Percentiles rank a stretch among this genome's conserved stretches.
Evolutionary conservation across 23 red algal genomes (phyloP).

Genomic region (Gracilaria caudata): DNA sequence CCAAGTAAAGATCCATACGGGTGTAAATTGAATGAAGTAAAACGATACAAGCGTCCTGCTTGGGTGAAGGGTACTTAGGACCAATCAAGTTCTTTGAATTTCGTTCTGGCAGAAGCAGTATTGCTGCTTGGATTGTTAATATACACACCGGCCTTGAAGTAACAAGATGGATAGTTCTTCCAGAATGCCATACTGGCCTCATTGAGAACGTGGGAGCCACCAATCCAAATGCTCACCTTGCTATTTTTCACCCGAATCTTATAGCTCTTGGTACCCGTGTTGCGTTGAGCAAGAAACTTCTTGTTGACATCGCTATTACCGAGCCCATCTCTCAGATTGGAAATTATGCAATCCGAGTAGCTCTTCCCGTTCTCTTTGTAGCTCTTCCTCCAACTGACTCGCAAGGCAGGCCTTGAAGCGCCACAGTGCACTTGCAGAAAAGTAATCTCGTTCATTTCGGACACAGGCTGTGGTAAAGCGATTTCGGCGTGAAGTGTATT

Average conservation of each 20-base stretch:
- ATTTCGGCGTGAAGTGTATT: neutral
- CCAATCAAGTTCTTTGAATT: conserved; percentile 16
- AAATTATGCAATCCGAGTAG: neutral
- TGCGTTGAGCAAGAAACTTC: neutral
- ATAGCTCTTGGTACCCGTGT: neutral
- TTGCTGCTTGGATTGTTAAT: neutral
- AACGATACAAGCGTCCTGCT: no score
- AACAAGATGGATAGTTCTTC: neutral
- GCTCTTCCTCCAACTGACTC: conserved; percentile 22
- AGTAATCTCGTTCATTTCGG: conserved; percentile 10
- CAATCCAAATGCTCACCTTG: neutral
- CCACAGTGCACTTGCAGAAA: conserved; percentile 23
- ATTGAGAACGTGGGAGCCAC: neutral
- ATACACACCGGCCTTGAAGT: conserved; percentile 34
- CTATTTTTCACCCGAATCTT: neutral
- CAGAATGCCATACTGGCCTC: neutral
- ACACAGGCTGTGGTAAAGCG: neutral
- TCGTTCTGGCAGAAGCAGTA: neutral
- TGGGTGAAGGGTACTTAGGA: neutral
- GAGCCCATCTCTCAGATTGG: neutral
- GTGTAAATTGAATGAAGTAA: no score
- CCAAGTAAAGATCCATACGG: no score
- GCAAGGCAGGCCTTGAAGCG: neutral
- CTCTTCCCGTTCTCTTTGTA: neutral
- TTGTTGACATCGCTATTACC: neutral